Base-by-base conservation (phyloP, 805 yeast genomes). In the Ogataea thermomethanolica region DNA sequence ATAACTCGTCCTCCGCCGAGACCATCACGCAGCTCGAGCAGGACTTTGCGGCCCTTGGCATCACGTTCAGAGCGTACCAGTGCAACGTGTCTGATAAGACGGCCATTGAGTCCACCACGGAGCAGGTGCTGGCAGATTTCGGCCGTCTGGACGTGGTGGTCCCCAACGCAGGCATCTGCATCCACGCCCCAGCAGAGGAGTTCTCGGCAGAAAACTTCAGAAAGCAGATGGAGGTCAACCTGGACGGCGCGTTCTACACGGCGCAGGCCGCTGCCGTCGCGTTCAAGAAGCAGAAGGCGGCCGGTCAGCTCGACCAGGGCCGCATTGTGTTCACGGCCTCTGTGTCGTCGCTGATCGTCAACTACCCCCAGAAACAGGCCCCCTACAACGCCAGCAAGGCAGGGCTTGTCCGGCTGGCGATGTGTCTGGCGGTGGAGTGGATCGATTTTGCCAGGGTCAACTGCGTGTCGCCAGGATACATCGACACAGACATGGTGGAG, bases 261-360 rank as follows among this genome's bases (percentile, higher is more conserved):
- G 71, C 77, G 40, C 71, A 71, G 54, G 62, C 66, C 37, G 67
- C 70, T 23, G 77, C 76, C 29, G 59, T 58, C 38, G 60, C 67
- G 28, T 71, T 72, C 61, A 64, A 65, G 48, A 55, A 62, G 42
- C 72, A 71, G 46, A 71, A 71, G 28, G 39, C 26, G 8, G 46
- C 34, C 3, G 50, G 53, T 5, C 35, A 25, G 7, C 26, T 48
- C 20, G 37, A 39, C 12, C 61, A 58, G 37, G 77, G 77, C 23
- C 64, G 73, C 7, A 56, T 72, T 45, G 65, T 72, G 36, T 67
- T 70, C 61, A 72, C 77, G 17, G 76, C 76, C 4, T 70, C 76
- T 15, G 69, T 72, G 69, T 68, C 74, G 12, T 74, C 70, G 8
- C 69, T 64, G 55, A 71, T 71, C 50, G 74, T 67, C 46, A 72